phyloP scores from a whole-genome alignment of 2,329 filamentous ascomycete genomes.

The Pezicula rhizophila region DNA sequence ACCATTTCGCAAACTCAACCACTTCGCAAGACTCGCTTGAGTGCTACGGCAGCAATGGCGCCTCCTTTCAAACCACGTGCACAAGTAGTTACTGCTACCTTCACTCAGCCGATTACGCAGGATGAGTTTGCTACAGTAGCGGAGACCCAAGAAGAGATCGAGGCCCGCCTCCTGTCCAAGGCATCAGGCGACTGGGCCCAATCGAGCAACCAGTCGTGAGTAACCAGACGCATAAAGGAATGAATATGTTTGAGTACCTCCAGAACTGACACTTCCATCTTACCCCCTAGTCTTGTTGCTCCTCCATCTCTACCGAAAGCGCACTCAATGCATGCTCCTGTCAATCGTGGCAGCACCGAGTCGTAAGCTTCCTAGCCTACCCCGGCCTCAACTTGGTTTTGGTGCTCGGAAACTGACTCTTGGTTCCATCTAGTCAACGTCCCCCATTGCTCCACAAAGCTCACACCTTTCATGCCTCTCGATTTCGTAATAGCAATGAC shows the following conservation, averaged over 20 bases:
- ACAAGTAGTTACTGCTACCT: constrained; percentile 4
- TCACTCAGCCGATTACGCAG: background rate
- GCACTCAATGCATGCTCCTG: background rate
- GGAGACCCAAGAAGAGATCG: constrained; percentile 15
- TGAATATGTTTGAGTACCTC: too few species aligned
- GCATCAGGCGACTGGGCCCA: constrained; percentile 16
- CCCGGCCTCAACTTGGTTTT: background rate
- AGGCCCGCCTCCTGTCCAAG: constrained; percentile 15
- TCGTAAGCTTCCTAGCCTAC: too few species aligned
- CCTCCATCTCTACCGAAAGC: constrained; percentile 5
- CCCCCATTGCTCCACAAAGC: background rate
- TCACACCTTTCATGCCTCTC: background rate
- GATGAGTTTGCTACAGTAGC: background rate
- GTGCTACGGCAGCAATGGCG: constrained; percentile 26
- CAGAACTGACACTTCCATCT: background rate
- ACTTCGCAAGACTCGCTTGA: constrained; percentile 20
- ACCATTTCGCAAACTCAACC: constrained; percentile 3
- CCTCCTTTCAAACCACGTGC: constrained; percentile 28
- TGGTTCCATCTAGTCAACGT: background rate
- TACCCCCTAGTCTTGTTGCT: background rate
- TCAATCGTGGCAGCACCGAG: too few species aligned
- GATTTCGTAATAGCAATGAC: too few species aligned
- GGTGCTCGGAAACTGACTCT: background rate
- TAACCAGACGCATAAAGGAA: too few species aligned
- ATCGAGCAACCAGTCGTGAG: background rate